Conservation (phyloP, 495 filamentous ascomycete genomes). For the Penicillium robsamsonii region DNA sequence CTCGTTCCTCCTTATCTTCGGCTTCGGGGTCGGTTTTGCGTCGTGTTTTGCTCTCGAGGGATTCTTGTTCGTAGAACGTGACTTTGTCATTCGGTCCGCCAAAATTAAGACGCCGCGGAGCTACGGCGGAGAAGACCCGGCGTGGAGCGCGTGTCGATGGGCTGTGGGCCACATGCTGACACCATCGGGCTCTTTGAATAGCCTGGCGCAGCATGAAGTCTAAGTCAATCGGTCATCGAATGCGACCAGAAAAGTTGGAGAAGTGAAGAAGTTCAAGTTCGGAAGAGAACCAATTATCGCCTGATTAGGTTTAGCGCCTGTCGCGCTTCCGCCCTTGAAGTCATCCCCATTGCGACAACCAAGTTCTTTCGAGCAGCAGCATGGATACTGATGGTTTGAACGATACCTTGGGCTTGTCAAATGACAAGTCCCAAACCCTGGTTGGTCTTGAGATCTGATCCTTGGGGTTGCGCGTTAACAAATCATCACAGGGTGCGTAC, state of each 20-base stretch:
- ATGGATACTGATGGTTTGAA: slow-evolving; percentile 32
- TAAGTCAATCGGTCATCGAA: slow-evolving; percentile 33
- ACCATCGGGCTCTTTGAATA: slow-evolving; percentile 47
- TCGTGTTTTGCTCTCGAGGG: slow-evolving; percentile 31
- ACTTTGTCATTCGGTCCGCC: slow-evolving; percentile 46
- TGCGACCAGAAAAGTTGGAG: slow-evolving; percentile 8
- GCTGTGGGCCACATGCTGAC: slow-evolving; percentile 41
- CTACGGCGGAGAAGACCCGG: slow-evolving; percentile 36
- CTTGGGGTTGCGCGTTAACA: slow-evolving; percentile 14
- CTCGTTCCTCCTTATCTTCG: slow-evolving; percentile 46
- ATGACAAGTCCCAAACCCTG: slow-evolving; percentile 46
- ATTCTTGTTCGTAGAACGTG: slow-evolving; percentile 45
- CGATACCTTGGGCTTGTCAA: slow-evolving; percentile 28
- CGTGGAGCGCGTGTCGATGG: slow-evolving; percentile 27
- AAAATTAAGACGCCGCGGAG: slow-evolving; percentile 35
- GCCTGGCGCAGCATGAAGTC: slow-evolving; percentile 50
- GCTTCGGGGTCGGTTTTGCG: slow-evolving; percentile 50
- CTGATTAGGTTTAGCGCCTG: slow-evolving; percentile 38
- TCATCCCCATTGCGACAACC: slow-evolving; percentile 22
- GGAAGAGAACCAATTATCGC: slow-evolving; percentile 31
- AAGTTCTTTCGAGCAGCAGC: slow-evolving; percentile 19
- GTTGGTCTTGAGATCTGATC: slow-evolving; percentile 29
- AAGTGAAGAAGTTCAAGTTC: slow-evolving; percentile 16
- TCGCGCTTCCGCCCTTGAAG: slow-evolving; percentile 23
- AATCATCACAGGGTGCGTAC: slow-evolving; percentile 58